These are phyloP conservation scores for Trametes sanguinea DNA, from an alignment of 768 basidiomycete species.

Conservation along the genomic window DNA sequence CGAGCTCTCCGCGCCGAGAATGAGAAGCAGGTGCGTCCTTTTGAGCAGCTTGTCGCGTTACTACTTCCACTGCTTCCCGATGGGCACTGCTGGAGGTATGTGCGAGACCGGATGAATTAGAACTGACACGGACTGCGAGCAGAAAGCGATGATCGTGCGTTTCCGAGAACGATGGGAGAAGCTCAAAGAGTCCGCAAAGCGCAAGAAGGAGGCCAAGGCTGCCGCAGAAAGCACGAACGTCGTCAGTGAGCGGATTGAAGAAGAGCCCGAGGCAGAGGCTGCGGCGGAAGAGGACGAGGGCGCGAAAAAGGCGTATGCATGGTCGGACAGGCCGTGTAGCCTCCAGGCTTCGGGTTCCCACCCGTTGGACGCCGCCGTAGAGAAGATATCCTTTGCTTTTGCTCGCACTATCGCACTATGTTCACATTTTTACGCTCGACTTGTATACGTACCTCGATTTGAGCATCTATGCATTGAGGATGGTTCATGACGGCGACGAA, in stretches of 20 bases:
- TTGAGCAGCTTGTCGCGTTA: not conserved
- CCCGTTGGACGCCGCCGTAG: too few relatives aligned
- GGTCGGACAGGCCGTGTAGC: not conserved
- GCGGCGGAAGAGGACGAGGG: constrained; percentile 41
- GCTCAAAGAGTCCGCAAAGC: constrained; percentile 83
- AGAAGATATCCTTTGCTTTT: too few relatives aligned
- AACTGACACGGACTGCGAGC: constrained; percentile 22
- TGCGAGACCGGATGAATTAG: not conserved
- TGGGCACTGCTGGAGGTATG: not conserved
- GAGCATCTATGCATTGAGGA: too few relatives aligned
- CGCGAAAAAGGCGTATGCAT: not conserved
- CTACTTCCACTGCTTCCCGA: not conserved
- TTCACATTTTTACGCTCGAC: too few relatives aligned
- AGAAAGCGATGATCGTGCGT: constrained; percentile 83
- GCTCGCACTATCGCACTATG: too few relatives aligned
- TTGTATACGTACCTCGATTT: too few relatives aligned
- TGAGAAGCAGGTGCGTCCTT: constrained; percentile 70
- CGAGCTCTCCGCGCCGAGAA: constrained; percentile 65
- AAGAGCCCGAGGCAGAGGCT: constrained; percentile 67
- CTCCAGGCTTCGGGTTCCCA: too few relatives aligned
- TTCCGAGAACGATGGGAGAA: constrained; percentile 90
- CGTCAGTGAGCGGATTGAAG: constrained; percentile 68
- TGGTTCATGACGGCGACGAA: too few relatives aligned
- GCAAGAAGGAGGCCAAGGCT: constrained; percentile 75
- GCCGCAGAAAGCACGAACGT: constrained; percentile 51